These are phyloP conservation scores for Spiraea crenata DNA, from an alignment of 331 rosid genomes.

Conservation along the genomic window DNA sequence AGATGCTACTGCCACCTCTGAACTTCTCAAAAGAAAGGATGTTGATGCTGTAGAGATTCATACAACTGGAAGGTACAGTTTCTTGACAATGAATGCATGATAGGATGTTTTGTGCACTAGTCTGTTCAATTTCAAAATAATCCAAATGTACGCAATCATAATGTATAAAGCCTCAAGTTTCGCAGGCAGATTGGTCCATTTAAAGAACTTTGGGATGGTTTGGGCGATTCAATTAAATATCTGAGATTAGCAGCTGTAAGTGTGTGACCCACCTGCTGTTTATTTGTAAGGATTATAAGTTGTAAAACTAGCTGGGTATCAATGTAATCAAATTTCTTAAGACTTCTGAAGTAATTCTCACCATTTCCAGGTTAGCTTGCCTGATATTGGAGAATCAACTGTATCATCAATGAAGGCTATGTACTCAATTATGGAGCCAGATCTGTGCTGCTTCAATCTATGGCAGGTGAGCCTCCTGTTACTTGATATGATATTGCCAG, in stretches of 20 bases:
- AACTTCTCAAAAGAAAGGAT: conserved; percentile 56
- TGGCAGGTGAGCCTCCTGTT: conserved; percentile 69
- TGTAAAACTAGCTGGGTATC: not conserved
- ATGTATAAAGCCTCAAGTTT: conserved; percentile 15
- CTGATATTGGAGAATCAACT: conserved; percentile 65
- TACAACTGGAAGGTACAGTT: conserved; percentile 75
- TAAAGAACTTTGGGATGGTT: conserved; percentile 68
- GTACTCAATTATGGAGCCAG: conserved; percentile 72
- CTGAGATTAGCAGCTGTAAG: conserved; percentile 73
- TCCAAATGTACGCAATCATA: not conserved
- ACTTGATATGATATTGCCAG: not conserved
- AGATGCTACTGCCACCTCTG: conserved; percentile 56
- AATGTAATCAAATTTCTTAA: not conserved
- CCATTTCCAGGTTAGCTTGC: conserved; percentile 73
- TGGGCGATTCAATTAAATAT: conserved; percentile 56
- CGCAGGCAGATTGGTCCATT: conserved; percentile 56
- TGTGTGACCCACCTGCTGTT: conserved; percentile 17
- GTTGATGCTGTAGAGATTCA: conserved; percentile 90
- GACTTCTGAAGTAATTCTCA: not conserved
- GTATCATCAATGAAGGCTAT: conserved; percentile 63
- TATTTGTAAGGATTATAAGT: not conserved
- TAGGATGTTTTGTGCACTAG: not conserved
- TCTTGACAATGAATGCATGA: not conserved
- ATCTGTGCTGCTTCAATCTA: conserved; percentile 57
- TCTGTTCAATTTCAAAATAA: not conserved